Percentiles rank a stretch among this genome's conserved stretches.
phyloP scores from a whole-genome alignment of 2,329 filamentous ascomycete genomes.

The Scorias spongiosa region DNA sequence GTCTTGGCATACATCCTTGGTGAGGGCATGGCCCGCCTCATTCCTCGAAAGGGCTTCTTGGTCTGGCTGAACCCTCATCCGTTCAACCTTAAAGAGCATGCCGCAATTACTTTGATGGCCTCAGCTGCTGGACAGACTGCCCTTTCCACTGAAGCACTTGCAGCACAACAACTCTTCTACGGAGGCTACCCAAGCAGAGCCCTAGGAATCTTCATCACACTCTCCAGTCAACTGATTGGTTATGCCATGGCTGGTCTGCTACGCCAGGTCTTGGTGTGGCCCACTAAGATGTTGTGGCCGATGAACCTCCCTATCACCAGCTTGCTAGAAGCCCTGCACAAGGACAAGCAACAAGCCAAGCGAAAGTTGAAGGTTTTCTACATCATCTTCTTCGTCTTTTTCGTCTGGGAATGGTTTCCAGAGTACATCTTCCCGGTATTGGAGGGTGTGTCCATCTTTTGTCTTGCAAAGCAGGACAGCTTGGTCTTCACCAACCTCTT shows the following conservation, averaged over 20 bases:
- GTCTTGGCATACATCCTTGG: conserved; percentile 31
- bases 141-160: conserved; percentile 26
- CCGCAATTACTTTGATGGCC: conserved; percentile 30
- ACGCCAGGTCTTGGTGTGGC: conserved; percentile 31
- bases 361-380: conserved; percentile 28
- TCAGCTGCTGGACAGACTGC: conserved; percentile 23
- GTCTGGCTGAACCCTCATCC: conserved; percentile 26
- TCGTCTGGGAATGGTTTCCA: conserved; percentile 35
- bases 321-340: conserved; percentile 26
- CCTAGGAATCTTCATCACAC: conserved; percentile 28
- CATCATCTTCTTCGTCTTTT: conserved; percentile 24
- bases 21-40: conserved; percentile 22
- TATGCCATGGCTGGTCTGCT: conserved; percentile 36
- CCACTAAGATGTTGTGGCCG: conserved; percentile 36
- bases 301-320: conserved; percentile 22
- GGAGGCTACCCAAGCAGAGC: conserved; percentile 24
- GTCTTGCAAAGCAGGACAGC: conserved; percentile 29
- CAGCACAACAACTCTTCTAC: conserved; percentile 35
- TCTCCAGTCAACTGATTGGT: conserved; percentile 35
- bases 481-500: conserved; percentile 35
- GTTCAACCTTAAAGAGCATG: conserved; percentile 21
- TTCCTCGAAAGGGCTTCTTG: conserved; percentile 22
- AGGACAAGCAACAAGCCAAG: conserved; percentile 23
- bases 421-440: conserved; percentile 32
- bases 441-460: conserved; percentile 29